These are phyloP conservation scores for Taphrina confusa DNA, from an alignment of 1,139 yeast species.

Conservation along the genomic window DNA sequence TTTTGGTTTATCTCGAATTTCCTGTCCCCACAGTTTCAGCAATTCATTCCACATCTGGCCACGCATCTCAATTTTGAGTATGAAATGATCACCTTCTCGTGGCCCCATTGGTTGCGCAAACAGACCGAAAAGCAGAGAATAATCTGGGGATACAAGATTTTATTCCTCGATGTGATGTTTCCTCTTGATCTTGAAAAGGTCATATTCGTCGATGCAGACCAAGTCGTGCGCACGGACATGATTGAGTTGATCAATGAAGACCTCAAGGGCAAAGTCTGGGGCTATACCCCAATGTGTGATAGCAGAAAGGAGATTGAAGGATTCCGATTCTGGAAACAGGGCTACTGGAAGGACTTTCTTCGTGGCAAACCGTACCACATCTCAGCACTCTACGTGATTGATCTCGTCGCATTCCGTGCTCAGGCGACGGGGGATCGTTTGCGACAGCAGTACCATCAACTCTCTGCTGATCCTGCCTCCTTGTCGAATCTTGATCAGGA, in stretches of 20 bases:
- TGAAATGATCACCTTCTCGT: constrained; percentile 74
- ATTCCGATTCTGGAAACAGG: constrained; percentile 86
- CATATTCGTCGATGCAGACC: constrained; percentile 85
- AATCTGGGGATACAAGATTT: constrained; percentile 84
- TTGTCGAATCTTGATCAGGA: constrained; percentile 87
- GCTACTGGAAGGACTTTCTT: constrained; percentile 77
- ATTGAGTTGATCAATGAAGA: constrained; percentile 65
- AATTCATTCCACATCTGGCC: constrained; percentile 63
- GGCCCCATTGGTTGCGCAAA: constrained; percentile 87
- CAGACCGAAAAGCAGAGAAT: constrained; percentile 77
- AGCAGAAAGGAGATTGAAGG: constrained; percentile 80
- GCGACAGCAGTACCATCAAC: constrained; percentile 80
- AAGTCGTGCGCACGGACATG: constrained; percentile 72
- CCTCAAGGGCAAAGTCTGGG: constrained; percentile 76
- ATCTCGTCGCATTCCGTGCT: constrained; percentile 64
- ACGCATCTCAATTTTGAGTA: constrained; percentile 61
- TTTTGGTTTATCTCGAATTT: constrained; percentile 87
- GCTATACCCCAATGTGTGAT: constrained; percentile 86
- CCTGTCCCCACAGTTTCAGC: constrained; percentile 63
- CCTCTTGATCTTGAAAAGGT: constrained; percentile 75
- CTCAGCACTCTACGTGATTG: constrained; percentile 78
- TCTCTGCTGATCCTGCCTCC: constrained; percentile 77
- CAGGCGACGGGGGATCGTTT: constrained; percentile 74
- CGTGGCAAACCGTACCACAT: constrained; percentile 68
- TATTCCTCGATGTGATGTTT: constrained; percentile 82